A percentile compares a stretch with the other conserved stretches of the same genome.
phyloP scores from a whole-genome alignment of 352 stramenopile genomes.

The Phytophthora aleatoria region DNA sequence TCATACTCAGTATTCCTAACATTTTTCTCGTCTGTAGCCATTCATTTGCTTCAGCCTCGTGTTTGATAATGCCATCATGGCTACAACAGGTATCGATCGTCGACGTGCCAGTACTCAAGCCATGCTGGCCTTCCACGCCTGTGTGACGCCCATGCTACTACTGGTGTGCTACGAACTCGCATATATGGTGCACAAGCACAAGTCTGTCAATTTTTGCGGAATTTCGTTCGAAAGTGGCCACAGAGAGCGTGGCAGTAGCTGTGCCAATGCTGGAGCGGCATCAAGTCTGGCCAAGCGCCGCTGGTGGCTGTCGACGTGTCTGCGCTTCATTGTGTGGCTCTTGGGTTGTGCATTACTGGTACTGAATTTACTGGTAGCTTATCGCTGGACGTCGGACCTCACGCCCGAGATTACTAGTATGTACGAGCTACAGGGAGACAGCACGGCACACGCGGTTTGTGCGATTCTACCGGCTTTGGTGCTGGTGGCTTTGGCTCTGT shows the following conservation, averaged over 20 bases:
- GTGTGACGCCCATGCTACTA: conserved; percentile 84
- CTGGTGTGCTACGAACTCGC: conserved; percentile 90
- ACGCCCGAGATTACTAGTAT: conserved; percentile 63
- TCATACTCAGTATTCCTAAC: conserved; percentile 1
- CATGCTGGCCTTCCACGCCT: conserved; percentile 85
- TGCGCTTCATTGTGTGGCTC: conserved; percentile 77
- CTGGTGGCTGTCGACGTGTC: conserved; percentile 54
- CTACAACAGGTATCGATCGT: conserved; percentile 73
- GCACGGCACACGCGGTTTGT: conserved; percentile 55
- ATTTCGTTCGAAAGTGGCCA: conserved; percentile 87
- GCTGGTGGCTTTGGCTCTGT: conserved; percentile 71
- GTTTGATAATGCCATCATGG: conserved; percentile 85
- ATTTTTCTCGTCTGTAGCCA: conserved; percentile 42
- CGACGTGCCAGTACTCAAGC: conserved; percentile 54
- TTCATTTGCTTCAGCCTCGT: conserved; percentile 82
- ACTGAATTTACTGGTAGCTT: conserved; percentile 76
- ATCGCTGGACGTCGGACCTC: conserved; percentile 53
- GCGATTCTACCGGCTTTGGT: conserved; percentile 68
- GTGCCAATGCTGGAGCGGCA: conserved; percentile 21
- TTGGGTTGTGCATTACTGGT: conserved; percentile 58
- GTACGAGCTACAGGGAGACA: conserved; percentile 76
- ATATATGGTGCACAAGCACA: conserved; percentile 91
- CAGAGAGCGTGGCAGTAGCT: conserved; percentile 41
- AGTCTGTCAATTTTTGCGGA: conserved; percentile 90
- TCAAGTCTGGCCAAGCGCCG: conserved; percentile 31